Evolutionary conservation across 176 grass and related monocot species (phyloP).

Genomic region (Oropetium thomaeum): DNA sequence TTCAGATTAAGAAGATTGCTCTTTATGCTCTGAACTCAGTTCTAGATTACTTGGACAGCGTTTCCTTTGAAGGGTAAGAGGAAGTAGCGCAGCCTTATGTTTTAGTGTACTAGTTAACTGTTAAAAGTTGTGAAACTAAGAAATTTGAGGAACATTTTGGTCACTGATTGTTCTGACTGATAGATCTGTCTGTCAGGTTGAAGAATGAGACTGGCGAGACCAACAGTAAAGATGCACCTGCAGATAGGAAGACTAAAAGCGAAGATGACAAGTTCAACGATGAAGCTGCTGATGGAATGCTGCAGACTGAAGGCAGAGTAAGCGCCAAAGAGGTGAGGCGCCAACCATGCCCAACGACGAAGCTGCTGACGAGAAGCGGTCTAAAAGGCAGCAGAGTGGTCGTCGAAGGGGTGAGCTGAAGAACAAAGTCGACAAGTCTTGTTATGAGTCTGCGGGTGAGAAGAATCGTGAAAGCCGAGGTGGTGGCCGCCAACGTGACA

Average conservation of each 20-base stretch:
- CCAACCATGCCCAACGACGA: not conserved
- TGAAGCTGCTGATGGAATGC: not conserved
- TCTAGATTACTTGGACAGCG: constrained; percentile 30
- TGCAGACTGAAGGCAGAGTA: not conserved
- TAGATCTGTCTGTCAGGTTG: not conserved
- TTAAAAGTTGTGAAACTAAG: not conserved
- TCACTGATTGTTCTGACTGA: not conserved
- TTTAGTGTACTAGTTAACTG: not conserved
- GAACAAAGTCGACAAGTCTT: not conserved
- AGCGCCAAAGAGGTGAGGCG: not conserved
- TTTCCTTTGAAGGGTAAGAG: constrained; percentile 25
- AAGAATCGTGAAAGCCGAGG: not conserved
- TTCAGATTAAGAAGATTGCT: constrained; percentile 80
- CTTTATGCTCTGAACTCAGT: constrained; percentile 53
- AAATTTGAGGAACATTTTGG: not conserved
- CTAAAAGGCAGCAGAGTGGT: not conserved
- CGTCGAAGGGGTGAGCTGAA: not conserved
- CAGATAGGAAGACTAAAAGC: not conserved
- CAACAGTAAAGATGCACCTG: not conserved
- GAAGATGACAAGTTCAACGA: not conserved
- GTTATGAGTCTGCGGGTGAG: not conserved
- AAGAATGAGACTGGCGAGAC: not conserved
- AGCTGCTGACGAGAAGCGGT: not conserved
- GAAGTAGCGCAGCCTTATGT: not conserved
- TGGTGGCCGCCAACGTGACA: not conserved